Conservation (phyloP, 1,139 yeast species). For the Debaryomycetaceae sp. region DNA sequence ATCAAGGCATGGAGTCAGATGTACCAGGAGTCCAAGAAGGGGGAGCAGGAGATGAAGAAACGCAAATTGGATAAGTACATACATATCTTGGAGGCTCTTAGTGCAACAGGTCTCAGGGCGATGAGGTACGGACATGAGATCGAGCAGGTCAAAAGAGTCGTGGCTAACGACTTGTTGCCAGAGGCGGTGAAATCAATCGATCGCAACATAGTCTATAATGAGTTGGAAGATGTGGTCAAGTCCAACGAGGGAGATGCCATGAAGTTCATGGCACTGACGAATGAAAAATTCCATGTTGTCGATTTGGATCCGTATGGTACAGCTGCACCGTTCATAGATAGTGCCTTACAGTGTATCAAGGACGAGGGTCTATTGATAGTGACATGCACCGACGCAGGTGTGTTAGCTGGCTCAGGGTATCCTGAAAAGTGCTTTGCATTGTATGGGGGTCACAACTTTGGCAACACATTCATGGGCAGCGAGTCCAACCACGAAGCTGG, state of each 20-base stretch:
- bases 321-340: constrained; percentile 90
- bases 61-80: constrained; percentile 36
- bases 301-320: constrained; percentile 98
- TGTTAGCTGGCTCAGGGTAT: constrained; percentile 90
- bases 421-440: constrained; percentile 95
- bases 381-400: constrained; percentile 96
- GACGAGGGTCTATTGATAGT: constrained; percentile 84
- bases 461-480: constrained; percentile 69
- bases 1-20: constrained; percentile 82
- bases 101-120: constrained; percentile 94
- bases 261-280: constrained; percentile 62
- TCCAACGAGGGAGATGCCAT: constrained; percentile 88
- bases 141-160: constrained; percentile 62
- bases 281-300: constrained; percentile 67
- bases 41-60: constrained; percentile 11
- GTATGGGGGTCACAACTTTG: constrained; percentile 73
- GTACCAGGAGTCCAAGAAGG: constrained; percentile 24
- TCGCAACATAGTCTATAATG: constrained; percentile 66
- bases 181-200: constrained; percentile 85
- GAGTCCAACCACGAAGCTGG: constrained; percentile 95
- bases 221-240: constrained; percentile 47
- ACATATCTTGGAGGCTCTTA: constrained; percentile 78
- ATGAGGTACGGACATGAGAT: constrained; percentile 90
- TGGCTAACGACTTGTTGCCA: constrained; percentile 85
- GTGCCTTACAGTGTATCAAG: constrained; percentile 76